Base-by-base conservation (phyloP, 257 asterid genomes). In the Scutellaria barbata region DNA sequence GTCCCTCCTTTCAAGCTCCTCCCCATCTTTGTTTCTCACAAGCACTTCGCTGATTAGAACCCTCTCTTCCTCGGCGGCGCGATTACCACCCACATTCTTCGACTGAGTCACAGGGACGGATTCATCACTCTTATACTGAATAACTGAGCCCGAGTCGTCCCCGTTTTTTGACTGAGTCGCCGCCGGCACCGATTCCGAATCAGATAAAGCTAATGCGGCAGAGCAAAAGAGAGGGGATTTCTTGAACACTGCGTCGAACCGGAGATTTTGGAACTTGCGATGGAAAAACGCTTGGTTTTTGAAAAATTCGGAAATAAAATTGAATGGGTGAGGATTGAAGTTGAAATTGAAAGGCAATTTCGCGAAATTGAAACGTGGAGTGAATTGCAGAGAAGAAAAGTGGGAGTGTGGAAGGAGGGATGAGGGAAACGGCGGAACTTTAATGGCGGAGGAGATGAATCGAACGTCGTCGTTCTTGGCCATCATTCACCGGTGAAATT, bases 1-100 rank as follows among this genome's bases (percentile, higher is more conserved):
- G 76, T 95, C 99, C 87, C 88, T 95, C 82, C 90, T 74, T 59
- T 95, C 98, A 16, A 95, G 91, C 74, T 88, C 97, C 70, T 92
- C 98, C 20, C 99, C 99, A 68, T 92, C 99, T 63, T 89, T 95
- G 80, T 85, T 90, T 78, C 90, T 87, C 79, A 95, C 97, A 68
- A 89, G 71, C 57, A 92, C 99, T 75, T 95, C 99, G 78, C 97
- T 89, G 20, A 95, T 88, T 76, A 95, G 74, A 68, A 92, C 92
- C 82, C 97, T 88, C 82, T 95, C 99, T 53, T 95, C 98, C 68
- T 88, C 91, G 7, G 88, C 80, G 9, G 84, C 72, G 1, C 79
- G 78, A 55, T 52, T 78, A 16, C 83, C 59, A 35, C 85, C 72
- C 48, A 80, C 83, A 63, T 69, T 81, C 83, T 86, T 89, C 71